Conservation (phyloP, 345 rosid genomes). For the Kandelia obovata region DNA sequence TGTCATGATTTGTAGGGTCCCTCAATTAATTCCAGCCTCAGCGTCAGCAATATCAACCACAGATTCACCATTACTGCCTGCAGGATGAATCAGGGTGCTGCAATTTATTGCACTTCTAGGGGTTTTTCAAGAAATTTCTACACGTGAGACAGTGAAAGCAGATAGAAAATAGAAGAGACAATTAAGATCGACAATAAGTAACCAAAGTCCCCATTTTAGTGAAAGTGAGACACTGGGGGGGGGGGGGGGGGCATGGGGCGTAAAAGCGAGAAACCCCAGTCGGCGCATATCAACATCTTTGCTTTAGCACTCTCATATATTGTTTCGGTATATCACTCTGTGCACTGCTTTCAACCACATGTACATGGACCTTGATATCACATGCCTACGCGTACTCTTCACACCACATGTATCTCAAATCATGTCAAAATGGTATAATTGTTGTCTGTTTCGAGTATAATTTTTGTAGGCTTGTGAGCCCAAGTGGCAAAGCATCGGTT, state of each 20-base stretch:
- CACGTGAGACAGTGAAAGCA: conserved; percentile 30
- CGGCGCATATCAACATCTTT: conserved; percentile 20
- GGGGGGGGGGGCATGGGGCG: conserved; percentile 18
- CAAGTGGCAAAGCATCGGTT: not conserved
- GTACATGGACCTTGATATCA: not conserved
- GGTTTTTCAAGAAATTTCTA: conserved; percentile 14
- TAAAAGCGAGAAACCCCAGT: not conserved
- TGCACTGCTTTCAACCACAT: conserved; percentile 15
- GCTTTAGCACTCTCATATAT: not conserved
- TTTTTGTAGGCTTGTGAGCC: no score
- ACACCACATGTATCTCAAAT: no score
- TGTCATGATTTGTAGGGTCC: no score
- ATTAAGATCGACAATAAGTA: conserved; percentile 20
- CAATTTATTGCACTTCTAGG: no score
- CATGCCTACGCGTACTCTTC: not conserved
- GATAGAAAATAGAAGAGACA: conserved; percentile 33
- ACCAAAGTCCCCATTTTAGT: conserved; percentile 31
- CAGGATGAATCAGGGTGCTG: no score
- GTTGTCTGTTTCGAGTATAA: no score
- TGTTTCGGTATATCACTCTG: not conserved
- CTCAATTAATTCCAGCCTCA: no score
- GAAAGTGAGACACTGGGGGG: conserved; percentile 31
- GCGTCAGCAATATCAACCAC: no score
- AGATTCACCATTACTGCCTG: no score
- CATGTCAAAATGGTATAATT: no score